Base-by-base conservation (phyloP, 208 protist species). In the Leishmania arabica region DNA sequence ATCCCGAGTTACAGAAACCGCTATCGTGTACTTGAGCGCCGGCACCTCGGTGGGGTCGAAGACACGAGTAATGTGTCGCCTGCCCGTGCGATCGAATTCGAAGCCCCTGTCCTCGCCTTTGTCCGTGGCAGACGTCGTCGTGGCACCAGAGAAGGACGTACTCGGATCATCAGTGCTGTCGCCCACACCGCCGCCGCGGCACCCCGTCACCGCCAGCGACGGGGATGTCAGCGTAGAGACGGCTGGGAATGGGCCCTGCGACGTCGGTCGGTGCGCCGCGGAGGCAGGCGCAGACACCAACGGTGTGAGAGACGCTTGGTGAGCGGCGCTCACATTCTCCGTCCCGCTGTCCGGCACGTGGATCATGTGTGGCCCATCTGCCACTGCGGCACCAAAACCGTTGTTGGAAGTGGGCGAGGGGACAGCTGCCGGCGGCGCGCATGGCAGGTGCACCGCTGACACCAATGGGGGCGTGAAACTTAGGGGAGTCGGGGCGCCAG, bases 1-100 rank as follows among this genome's bases (percentile, higher is more conserved):
- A 45, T 94, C 86, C 3, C 87, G 84, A 37, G 78, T 90, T 19
- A 95, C 87, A 34, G 71, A 76, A 17, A 95, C 87, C 11, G 21
- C n/a, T n/a, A 90, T 79, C 27, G 74, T 86, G 69, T 86, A 72
- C 51, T 80, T 80, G 49, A 86, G 82, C 77, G 64, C 51, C 2
- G 82, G 82, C 58, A 86, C 78, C 64, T 82, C 82, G 19, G 77
- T 86, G 13, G 82, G 82, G 58, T 86, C 78, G 31, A 86, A 68
- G 42, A 70, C 65, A 49, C n/a, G 3, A 58, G 76, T 17, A 42
- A 17, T 45, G 9, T 1, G 2, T 3, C 34, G 76, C 47, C 45
- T 13, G 45, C 8, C 34, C 37, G 71, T 31, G 5, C 58, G 47
- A 21, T 77, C 74, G 56, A 62, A 5, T 21, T 40, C 2, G 37